Base-by-base conservation (phyloP, 257 asterid species). In the Solanum neorickii region DNA sequence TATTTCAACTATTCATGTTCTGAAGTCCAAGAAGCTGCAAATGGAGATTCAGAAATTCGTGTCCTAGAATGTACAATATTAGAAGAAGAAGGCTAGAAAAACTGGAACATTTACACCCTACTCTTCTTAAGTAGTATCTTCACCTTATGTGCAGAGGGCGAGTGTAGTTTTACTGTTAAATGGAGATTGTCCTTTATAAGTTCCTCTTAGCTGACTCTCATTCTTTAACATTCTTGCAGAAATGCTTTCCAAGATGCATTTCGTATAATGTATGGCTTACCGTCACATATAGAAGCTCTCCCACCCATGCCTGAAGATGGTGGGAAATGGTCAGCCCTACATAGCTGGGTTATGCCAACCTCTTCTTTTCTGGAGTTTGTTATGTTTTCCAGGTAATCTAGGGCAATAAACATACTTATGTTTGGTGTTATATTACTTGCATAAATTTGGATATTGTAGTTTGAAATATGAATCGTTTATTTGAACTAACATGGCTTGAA, bases 261-360 rank as follows among this genome's bases (percentile, higher is more conserved):
- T 86, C 95, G 98, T 52, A 91, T 88, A 91, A 93, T 96, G 99
- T 94, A 97, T 90, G 98, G 93, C 86, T 92, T 97, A 87, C 99
- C 98, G 37, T 91, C 95, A 86, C 91, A 92, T 83, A 80, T 93
- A 84, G 96, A 95, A 89, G 98, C 97, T 88, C 99, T 97, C 86
- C 99, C 99, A 33, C 99, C 99, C 90, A 97, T 97, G 99, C 99
- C 99, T 44, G 96, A 93, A 90, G 99, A 91, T 87, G 96, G 98
- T 78, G 99, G 99, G 70, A 95, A 88, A 87, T 97, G 99, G 99
- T 92, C 92, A 84, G 96, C 97, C 35, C 93, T 93, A 89, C 98
- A 97, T 89, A 93, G 96, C 90, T 97, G 99, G 99, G 99, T 94
- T 89, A 96, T 97, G 99, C 99, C 99, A 85, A 95, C 99, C 84